Conservation (phyloP, 1,284 basidiomycete species). For the Cronartium ribicola region DNA sequence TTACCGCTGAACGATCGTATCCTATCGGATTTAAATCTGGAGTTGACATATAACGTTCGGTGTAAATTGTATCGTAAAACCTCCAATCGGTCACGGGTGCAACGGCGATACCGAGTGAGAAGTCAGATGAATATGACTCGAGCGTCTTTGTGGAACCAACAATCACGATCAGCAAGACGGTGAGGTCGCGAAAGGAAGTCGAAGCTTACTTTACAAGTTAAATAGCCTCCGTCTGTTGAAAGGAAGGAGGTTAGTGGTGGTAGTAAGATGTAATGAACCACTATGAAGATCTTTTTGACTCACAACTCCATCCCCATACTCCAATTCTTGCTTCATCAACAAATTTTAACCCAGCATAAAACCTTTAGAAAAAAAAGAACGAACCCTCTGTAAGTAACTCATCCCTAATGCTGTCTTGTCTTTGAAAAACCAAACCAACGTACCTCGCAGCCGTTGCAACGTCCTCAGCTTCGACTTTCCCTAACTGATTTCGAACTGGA, state of each 20-base stretch:
- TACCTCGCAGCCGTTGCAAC: slow-evolving; percentile 71
- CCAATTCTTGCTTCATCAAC: slow-evolving; percentile 79
- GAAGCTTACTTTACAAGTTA: slow-evolving; percentile 73
- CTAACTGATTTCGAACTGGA: slow-evolving; percentile 75
- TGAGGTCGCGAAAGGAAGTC: background rate
- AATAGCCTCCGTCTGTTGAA: slow-evolving; percentile 87
- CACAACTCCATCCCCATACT: slow-evolving; percentile 82
- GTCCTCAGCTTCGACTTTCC: slow-evolving; percentile 78
- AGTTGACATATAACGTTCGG: slow-evolving; percentile 93
- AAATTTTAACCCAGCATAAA: slow-evolving; percentile 70
- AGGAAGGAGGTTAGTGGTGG: slow-evolving; percentile 25
- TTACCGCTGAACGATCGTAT: slow-evolving; percentile 77
- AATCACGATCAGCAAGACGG: background rate
- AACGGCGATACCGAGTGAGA: slow-evolving; percentile 80
- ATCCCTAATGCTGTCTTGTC: too few relatives aligned
- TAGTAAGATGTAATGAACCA: slow-evolving; percentile 23
- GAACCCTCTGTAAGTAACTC: background rate
- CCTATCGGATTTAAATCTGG: slow-evolving; percentile 71
- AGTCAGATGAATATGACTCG: slow-evolving; percentile 68
- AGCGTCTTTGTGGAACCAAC: slow-evolving; percentile 45
- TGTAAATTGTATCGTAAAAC: slow-evolving; percentile 78
- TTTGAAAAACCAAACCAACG: slow-evolving; percentile 43
- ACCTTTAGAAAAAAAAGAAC: background rate
- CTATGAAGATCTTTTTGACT: slow-evolving; percentile 51
- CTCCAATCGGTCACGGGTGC: slow-evolving; percentile 58